Conservation (phyloP, 2,329 filamentous ascomycete genomes). For the Cadophora luteo-olivacea region DNA sequence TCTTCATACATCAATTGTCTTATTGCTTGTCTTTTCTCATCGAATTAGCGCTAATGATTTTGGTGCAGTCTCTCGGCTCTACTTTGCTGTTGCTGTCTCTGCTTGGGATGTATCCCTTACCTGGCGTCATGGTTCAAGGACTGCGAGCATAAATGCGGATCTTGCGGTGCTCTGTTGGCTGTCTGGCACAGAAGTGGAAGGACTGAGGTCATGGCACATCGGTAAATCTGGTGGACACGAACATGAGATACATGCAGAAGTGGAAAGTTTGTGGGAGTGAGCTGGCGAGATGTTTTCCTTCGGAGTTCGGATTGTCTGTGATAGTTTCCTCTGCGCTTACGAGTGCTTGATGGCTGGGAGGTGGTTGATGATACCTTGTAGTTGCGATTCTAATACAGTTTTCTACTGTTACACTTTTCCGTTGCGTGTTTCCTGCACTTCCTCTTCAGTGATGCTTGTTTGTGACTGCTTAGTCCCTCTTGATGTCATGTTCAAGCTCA, state of each 20-base stretch:
- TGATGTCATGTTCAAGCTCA: no score
- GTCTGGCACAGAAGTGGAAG: constrained; percentile 51
- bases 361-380: constrained; percentile 2
- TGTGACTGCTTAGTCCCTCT: no score
- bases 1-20: not conserved
- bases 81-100: constrained; percentile 36
- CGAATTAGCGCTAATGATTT: not conserved
- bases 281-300: not conserved
- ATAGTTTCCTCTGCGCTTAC: not conserved
- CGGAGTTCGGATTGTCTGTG: not conserved
- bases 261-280: not conserved
- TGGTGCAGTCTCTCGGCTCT: constrained; percentile 32
- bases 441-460: no score
- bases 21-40: no score
- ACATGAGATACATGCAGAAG: no score
- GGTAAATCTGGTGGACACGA: not conserved
- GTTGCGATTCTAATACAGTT: not conserved
- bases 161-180: constrained; percentile 49
- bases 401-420: not conserved
- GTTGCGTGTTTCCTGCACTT: not conserved
- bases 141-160: constrained; percentile 52
- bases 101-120: constrained; percentile 51
- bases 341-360: not conserved
- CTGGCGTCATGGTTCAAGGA: constrained; percentile 51
- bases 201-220: constrained; percentile 45